phyloP scores from a whole-genome alignment of 306 rosid species.

The Hippophae rhamnoides region DNA sequence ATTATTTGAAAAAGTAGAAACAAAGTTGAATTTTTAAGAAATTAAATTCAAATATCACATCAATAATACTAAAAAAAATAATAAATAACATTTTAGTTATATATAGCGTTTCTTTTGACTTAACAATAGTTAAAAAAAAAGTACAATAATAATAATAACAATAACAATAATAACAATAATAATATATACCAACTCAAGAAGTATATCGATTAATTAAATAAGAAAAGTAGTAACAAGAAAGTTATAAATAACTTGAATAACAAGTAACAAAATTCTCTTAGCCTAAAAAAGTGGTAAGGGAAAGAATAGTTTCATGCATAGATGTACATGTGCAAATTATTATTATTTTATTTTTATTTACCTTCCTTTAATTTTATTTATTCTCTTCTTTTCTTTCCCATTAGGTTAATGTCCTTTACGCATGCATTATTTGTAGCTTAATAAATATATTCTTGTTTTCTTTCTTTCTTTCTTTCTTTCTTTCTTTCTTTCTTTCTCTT shows the following conservation, averaged over 20 bases:
- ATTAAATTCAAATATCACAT: too few species aligned
- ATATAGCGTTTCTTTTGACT: too few species aligned
- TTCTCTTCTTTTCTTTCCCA: slow-evolving; percentile 15
- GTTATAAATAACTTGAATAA: slow-evolving; percentile 44
- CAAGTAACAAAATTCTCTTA: slow-evolving; percentile 42
- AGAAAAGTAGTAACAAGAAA: slow-evolving; percentile 8
- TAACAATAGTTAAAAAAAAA: neutral
- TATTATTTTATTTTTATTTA: slow-evolving; percentile 21
- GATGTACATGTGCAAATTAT: slow-evolving; percentile 13
- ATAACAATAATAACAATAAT: neutral
- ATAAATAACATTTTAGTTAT: too few species aligned
- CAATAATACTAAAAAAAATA: too few species aligned
- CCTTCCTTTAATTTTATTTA: slow-evolving; percentile 21
- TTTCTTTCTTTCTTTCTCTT: too few species aligned
- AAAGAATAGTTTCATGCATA: neutral
- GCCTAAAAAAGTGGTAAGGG: slow-evolving; percentile 6
- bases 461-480: too few species aligned
- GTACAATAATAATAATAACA: neutral
- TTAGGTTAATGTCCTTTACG: slow-evolving; percentile 16
- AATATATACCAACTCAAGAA: neutral
- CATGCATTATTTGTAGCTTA: slow-evolving; percentile 6
- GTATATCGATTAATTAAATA: too few species aligned
- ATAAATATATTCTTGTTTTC: neutral
- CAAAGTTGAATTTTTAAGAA: too few species aligned
- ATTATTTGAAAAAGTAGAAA: too few species aligned